These are phyloP conservation scores for Candida gigantensis DNA, from an alignment of 1,139 yeast genomes.

Conservation along the genomic window DNA sequence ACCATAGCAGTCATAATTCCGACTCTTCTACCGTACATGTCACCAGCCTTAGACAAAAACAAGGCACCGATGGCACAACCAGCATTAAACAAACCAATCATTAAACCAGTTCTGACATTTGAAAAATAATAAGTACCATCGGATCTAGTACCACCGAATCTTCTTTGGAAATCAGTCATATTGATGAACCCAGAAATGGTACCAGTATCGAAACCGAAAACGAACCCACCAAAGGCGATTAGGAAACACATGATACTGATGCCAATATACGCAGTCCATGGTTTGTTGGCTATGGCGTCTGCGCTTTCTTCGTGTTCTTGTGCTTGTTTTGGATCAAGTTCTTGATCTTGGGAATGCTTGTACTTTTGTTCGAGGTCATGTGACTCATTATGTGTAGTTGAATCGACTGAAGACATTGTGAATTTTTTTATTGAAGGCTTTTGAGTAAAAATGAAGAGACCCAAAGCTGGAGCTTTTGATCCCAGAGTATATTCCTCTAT, in stretches of 20 bases:
- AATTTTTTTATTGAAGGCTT: neutral
- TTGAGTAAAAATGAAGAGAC: neutral
- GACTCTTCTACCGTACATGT: constrained; percentile 52
- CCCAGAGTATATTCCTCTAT: too few relatives aligned
- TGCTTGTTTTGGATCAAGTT: constrained; percentile 3
- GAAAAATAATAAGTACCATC: constrained; percentile 37
- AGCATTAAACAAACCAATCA: constrained; percentile 64
- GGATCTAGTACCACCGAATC: constrained; percentile 45
- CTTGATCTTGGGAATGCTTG: constrained; percentile 2
- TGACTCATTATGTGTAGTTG: constrained; percentile 2
- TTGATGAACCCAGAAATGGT: constrained; percentile 69
- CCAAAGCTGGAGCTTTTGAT: too few relatives aligned
- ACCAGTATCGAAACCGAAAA: constrained; percentile 77
- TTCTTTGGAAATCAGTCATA: constrained; percentile 49
- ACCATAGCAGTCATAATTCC: constrained; percentile 48
- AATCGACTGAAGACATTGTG: neutral
- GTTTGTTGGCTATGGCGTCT: constrained; percentile 9
- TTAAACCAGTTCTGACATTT: constrained; percentile 52
- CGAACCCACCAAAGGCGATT: constrained; percentile 65
- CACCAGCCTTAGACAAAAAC: constrained; percentile 54
- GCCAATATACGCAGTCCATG: constrained; percentile 10
- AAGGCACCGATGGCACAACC: constrained; percentile 78
- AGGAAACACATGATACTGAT: constrained; percentile 30
- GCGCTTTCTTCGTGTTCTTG: constrained; percentile 3
- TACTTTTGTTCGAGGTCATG: constrained; percentile 2